Evolutionary conservation across 805 yeast genomes (phyloP).

Genomic region (Yamadazyma nakazawae): DNA sequence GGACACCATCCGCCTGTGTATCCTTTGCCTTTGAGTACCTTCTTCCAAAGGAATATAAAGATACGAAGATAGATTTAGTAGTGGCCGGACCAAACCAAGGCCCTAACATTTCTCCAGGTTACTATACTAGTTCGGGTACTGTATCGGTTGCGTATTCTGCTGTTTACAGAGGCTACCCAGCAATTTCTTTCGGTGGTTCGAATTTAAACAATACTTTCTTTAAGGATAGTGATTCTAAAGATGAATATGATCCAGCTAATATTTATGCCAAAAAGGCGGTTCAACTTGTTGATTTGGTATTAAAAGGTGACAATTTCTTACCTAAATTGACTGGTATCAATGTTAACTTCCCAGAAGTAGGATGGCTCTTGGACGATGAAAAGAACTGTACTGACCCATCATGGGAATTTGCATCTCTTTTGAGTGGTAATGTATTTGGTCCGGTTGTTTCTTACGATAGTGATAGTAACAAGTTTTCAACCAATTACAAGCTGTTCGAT

Average conservation of each 20-base stretch:
- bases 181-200: conserved; percentile 47
- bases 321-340: conserved; percentile 45
- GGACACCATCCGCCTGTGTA: conserved; percentile 51
- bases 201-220: conserved; percentile 46
- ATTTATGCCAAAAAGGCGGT: conserved; percentile 43
- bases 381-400: conserved; percentile 40
- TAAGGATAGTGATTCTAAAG: conserved; percentile 40
- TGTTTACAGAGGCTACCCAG: conserved; percentile 47
- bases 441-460: conserved; percentile 37
- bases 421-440: conserved; percentile 35
- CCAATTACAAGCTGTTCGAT: conserved; percentile 13
- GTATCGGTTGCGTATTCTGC: conserved; percentile 48
- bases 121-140: conserved; percentile 46
- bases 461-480: conserved; percentile 28
- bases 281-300: conserved; percentile 36
- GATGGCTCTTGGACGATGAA: conserved; percentile 30
- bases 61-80: conserved; percentile 44
- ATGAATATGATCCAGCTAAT: conserved; percentile 38
- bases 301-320: conserved; percentile 30
- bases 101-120: conserved; percentile 42
- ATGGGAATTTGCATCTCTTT: conserved; percentile 44
- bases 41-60: conserved; percentile 40
- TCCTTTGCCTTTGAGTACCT: conserved; percentile 47
- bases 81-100: conserved; percentile 55
- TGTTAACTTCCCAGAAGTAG: conserved; percentile 49